Evolutionary conservation across 306 rosid genomes (phyloP), one percentile per base, ranked within the genome.

Genomic region (Begonia fuchsioides): DNA sequence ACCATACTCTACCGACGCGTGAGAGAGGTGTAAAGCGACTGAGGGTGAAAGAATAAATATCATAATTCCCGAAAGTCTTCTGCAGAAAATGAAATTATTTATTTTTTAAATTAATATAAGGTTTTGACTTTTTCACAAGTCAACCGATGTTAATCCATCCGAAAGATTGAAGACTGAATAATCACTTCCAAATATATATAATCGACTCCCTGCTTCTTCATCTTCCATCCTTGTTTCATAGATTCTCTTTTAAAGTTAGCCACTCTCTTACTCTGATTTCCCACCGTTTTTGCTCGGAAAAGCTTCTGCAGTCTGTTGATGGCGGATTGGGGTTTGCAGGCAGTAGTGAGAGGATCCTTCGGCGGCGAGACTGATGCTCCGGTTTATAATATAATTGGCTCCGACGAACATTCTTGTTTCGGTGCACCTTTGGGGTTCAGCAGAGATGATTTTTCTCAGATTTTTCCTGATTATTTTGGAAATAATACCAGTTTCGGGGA

Each of bases 291-390:
- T n/a, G 39, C 19, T 50, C 38, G 35, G 10, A 13, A 13, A 48
- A 19, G 6, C 26, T 56, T 11, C 53, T 54, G 62, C 69, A 54
- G 3, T 43, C 15, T 51, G 35, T 26, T 26, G 7, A 64, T 72
- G 61, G 85, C 77, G 63, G 81, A 75, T 39, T 90, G 98, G 95
- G 98, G 75, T 65, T 77, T 90, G 79, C 85, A 81, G 35, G 85
- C 95, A 38, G 66, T 87, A 47, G 90, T 82, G 15, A 72, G 77
- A 66, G 94, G 96, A 13, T 26, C 35, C 7, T 52, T 57, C 71
- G 60, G 1, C 20, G 38, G 18, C 52, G 50, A 47, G 18, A 47
- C 17, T 47, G 10, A 38, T 9, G 14, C 16, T 13, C 9, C 38
- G 1, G 15, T 44, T 32, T 56, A 2, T 3, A 51, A 10, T 41